phyloP scores from a whole-genome alignment of 75 land plant species.

The Isoetes taiwanensis region DNA sequence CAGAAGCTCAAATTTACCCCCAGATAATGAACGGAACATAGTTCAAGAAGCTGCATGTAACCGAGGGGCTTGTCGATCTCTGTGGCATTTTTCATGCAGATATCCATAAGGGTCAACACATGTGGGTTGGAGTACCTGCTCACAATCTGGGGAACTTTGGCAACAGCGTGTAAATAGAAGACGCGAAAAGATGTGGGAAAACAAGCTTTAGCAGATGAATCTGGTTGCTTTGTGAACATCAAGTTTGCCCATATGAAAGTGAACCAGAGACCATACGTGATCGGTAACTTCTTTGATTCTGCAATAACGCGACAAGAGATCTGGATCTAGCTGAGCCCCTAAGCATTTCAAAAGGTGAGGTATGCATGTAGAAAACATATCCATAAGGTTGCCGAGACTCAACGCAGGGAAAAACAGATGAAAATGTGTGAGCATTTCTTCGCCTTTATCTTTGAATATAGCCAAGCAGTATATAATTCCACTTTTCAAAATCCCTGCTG shows the following conservation, averaged over 20 bases:
- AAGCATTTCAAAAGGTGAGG: conserved; percentile 91
- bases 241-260: conserved; percentile 85
- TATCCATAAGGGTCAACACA: conserved; percentile 84
- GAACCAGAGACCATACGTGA: no score
- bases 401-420: conserved; percentile 75
- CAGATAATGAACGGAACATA: conserved; percentile 80
- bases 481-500: conserved; percentile 87
- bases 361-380: conserved; percentile 94
- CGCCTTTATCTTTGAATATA: conserved; percentile 90
- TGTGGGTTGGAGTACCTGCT: conserved; percentile 92
- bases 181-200: conserved; percentile 83
- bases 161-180: conserved; percentile 70
- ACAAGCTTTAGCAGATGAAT: conserved; percentile 87
- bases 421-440: conserved; percentile 77
- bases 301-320: no score
- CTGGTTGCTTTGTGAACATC: conserved; percentile 84
- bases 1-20: conserved; percentile 79
- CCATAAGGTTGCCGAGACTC: conserved; percentile 98
- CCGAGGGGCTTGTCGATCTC: conserved; percentile 94
- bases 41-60: conserved; percentile 79
- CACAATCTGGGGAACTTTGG: conserved; percentile 81
- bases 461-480: conserved; percentile 87
- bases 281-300: no score
- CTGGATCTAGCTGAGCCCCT: no score
- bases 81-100: conserved; percentile 84